phyloP scores from a whole-genome alignment of 257 asterid genomes.

The Lantana camara region DNA sequence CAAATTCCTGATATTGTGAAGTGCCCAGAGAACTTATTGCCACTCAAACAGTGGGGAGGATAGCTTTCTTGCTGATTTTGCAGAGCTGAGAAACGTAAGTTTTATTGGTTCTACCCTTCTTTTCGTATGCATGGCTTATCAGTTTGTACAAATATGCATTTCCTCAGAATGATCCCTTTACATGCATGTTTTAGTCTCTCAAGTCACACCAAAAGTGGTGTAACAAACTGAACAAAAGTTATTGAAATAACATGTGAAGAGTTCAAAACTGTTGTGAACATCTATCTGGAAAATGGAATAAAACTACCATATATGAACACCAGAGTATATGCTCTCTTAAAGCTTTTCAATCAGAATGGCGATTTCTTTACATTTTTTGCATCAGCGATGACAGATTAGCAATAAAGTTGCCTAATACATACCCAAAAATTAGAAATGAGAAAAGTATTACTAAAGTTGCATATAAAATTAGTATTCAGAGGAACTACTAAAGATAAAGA shows the following conservation, averaged over 20 bases:
- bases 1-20: constrained; percentile 80
- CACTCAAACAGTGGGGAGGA: constrained; percentile 95
- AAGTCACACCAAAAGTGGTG: not conserved
- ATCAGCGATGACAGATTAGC: too few relatives aligned
- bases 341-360: too few relatives aligned
- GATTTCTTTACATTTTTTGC: too few relatives aligned
- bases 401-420: too few relatives aligned
- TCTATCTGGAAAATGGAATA: too few relatives aligned
- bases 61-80: constrained; percentile 80
- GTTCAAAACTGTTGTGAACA: too few relatives aligned
- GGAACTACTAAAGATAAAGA: too few relatives aligned
- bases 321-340: too few relatives aligned
- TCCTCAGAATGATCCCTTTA: not conserved
- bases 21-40: constrained; percentile 76
- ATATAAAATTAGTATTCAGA: too few relatives aligned
- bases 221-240: constrained; percentile 2
- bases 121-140: constrained; percentile 5
- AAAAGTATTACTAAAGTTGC: too few relatives aligned
- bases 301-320: too few relatives aligned
- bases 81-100: constrained; percentile 76
- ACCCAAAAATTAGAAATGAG: too few relatives aligned
- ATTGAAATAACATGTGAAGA: not conserved
- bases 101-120: constrained; percentile 17
- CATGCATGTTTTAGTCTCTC: constrained; percentile 3
- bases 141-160: not conserved